A percentile compares a stretch with the other conserved stretches of the same genome.
These are phyloP conservation scores for Trichoderma polysporum DNA, from an alignment of 2,329 filamentous ascomycete species.

Conservation along the genomic window DNA sequence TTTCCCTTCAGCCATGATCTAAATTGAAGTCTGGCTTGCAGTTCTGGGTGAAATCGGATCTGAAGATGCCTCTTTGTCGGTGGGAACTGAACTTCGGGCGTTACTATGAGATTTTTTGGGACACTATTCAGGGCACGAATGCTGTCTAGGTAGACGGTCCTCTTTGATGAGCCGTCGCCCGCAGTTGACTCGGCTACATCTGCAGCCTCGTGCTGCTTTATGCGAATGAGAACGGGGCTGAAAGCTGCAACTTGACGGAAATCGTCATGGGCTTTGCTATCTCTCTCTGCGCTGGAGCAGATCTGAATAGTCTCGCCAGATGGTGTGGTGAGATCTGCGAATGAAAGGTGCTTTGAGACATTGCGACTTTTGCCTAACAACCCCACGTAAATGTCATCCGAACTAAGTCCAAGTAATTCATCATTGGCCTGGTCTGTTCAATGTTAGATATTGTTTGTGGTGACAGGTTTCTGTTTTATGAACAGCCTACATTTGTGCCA, in stretches of 20 bases:
- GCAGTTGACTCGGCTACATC: slow-evolving; percentile 26
- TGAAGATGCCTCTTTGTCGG: slow-evolving; percentile 79
- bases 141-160: slow-evolving; percentile 65
- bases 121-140: slow-evolving; percentile 38
- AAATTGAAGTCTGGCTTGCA: slow-evolving; percentile 68
- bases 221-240: slow-evolving; percentile 53
- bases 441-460: background rate
- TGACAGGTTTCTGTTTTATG: background rate
- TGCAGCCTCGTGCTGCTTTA: slow-evolving; percentile 33
- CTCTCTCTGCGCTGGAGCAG: slow-evolving; percentile 41
- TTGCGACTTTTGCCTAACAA: slow-evolving; percentile 70
- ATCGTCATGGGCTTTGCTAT: slow-evolving; percentile 38
- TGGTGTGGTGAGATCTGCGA: slow-evolving; percentile 56
- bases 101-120: slow-evolving; percentile 69
- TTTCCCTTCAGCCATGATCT: slow-evolving; percentile 60
- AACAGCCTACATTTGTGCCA: slow-evolving; percentile 35
- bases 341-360: slow-evolving; percentile 67
- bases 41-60: slow-evolving; percentile 68
- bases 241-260: slow-evolving; percentile 50
- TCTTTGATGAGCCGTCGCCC: slow-evolving; percentile 35
- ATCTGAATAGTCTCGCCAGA: slow-evolving; percentile 46
- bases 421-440: slow-evolving; percentile 31
- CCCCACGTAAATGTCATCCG: slow-evolving; percentile 44
- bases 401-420: slow-evolving; percentile 24
- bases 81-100: slow-evolving; percentile 70